Base-by-base conservation (phyloP, 1,139 yeast species). In the Debaryomyces robertsiae region DNA sequence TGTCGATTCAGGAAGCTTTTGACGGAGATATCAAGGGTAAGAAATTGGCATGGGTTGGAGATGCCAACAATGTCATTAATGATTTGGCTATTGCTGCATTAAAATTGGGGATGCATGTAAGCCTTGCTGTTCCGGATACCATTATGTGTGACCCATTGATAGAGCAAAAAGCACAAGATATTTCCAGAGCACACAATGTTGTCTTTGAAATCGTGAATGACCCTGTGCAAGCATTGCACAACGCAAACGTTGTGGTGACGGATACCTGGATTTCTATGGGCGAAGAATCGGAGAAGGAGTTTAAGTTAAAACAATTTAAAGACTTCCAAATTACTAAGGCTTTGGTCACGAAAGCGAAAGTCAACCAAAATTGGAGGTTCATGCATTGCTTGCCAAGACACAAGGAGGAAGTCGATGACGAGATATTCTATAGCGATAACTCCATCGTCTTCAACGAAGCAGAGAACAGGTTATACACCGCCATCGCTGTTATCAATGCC, bases 261-360 rank as follows among this genome's bases (percentile, higher is more conserved):
- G 98, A 93, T 56, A 93, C 98, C 3, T 93, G 96, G 83, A 81
- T 93, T 27, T 91, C 98, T 1, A 93, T 93, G 98, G 98, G 98
- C 44, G 91, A 93, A 70, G 98, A 93, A 63, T 67, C 77, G 6
- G 93, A 91, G 61, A 86, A 81, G 52, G 72, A 61, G 34, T 69
- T 73, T 44, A 86, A 91, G 49, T 69, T 93, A 54, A 73, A 82
- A 58, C 93, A 89, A 65, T 93, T 93, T 61, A 75, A 72, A 6
- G 96, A 95, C 1, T 93, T 82, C 72, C 96, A 89, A 67, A 84
- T 93, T 46, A 83, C 90, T 27, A 63, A 71, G 24, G 81, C 81
- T 29, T 72, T 91, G 72, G 79, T 86, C 22, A 44, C 56, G 6
- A 58, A 58, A 15, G 78, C 79, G 7, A 73, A 78, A 6, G 93